phyloP scores from a whole-genome alignment of 192 early-diverging fungal genomes.

The Coemansia sp. region DNA sequence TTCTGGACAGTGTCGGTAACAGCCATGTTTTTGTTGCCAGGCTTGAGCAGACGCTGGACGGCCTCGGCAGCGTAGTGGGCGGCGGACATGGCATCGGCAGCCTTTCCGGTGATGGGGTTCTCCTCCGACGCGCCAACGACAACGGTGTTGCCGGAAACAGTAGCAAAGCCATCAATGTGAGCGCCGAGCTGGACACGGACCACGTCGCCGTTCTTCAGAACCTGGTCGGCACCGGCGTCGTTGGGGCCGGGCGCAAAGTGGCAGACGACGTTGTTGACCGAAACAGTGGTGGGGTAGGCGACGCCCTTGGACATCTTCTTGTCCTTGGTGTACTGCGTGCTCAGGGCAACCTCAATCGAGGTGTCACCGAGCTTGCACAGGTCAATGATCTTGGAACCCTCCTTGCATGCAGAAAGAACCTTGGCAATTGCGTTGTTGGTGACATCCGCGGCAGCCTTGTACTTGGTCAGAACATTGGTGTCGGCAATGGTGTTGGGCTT shows the following conservation, averaged over 20 bases:
- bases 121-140: slow-evolving; percentile 77
- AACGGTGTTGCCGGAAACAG: slow-evolving; percentile 78
- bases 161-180: slow-evolving; percentile 89
- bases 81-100: slow-evolving; percentile 86
- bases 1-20: slow-evolving; percentile 76
- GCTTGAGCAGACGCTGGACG: slow-evolving; percentile 80
- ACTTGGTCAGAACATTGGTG: slow-evolving; percentile 81
- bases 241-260: slow-evolving; percentile 83
- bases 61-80: slow-evolving; percentile 85
- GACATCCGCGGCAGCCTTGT: slow-evolving; percentile 88
- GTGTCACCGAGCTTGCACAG: slow-evolving; percentile 88
- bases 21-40: slow-evolving; percentile 69
- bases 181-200: slow-evolving; percentile 88
- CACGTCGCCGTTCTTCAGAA: slow-evolving; percentile 78
- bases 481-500: slow-evolving; percentile 64
- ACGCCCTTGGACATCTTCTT: slow-evolving; percentile 82
- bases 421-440: slow-evolving; percentile 65
- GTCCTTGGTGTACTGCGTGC: slow-evolving; percentile 65
- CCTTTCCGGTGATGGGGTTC: slow-evolving; percentile 67
- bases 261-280: slow-evolving; percentile 78
- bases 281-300: slow-evolving; percentile 85
- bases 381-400: slow-evolving; percentile 82
- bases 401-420: slow-evolving; percentile 46
- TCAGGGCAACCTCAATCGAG: slow-evolving; percentile 70
- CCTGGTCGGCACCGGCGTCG: slow-evolving; percentile 62